These are phyloP conservation scores for Fusarium ramigenum DNA, from an alignment of 2,329 filamentous ascomycete genomes.

Conservation along the genomic window DNA sequence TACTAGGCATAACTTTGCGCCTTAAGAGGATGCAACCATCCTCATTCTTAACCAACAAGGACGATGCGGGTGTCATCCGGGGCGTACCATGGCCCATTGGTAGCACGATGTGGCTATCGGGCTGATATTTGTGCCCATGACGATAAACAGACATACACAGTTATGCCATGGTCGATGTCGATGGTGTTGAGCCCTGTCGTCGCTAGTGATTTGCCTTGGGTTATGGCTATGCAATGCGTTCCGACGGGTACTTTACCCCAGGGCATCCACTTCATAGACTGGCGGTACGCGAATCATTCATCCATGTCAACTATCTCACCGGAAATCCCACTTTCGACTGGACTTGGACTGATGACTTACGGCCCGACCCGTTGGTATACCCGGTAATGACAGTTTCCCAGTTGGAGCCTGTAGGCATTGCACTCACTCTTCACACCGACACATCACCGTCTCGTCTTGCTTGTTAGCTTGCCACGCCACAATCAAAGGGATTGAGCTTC, in stretches of 20 bases:
- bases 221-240: not conserved
- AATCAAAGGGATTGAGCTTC: conserved; percentile 9
- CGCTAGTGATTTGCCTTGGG: not conserved
- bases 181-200: conserved; percentile 10
- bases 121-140: conserved; percentile 27
- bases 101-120: conserved; percentile 27
- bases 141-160: conserved; percentile 10
- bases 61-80: conserved; percentile 19
- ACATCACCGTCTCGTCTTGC: conserved; percentile 13
- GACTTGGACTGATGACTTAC: conserved; percentile 34
- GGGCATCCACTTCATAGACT: conserved; percentile 2
- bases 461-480: conserved; percentile 12
- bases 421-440: conserved; percentile 33
- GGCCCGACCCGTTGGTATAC: conserved; percentile 42
- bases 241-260: conserved; percentile 21
- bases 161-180: conserved; percentile 8
- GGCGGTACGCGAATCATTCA: conserved; percentile 6
- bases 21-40: conserved; percentile 15
- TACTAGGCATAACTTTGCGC: conserved; percentile 21
- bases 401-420: not conserved
- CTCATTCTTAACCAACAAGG: conserved; percentile 12
- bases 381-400: conserved; percentile 25
- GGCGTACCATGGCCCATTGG: conserved; percentile 5
- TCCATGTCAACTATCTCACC: conserved; percentile 20
- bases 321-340: conserved; percentile 25